A percentile compares a stretch with the other conserved stretches of the same genome.
phyloP scores from a whole-genome alignment of 2,329 filamentous ascomycete genomes.

The Cercospora janseana region DNA sequence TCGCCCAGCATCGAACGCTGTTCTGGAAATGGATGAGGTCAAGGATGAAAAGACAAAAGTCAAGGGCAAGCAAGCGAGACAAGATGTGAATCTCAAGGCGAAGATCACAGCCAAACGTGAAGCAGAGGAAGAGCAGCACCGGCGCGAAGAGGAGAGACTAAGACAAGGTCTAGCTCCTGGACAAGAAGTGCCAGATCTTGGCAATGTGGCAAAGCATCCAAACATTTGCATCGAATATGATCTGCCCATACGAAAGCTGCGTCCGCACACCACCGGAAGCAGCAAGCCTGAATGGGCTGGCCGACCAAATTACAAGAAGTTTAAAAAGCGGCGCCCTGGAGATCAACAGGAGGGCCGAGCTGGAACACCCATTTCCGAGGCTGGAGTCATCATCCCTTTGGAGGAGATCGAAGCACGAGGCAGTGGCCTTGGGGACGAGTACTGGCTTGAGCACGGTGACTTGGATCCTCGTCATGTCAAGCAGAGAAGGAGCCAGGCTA shows the following conservation, averaged over 20 bases:
- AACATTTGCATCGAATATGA: constrained; percentile 63
- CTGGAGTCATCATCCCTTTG: constrained; percentile 61
- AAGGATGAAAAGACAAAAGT: constrained; percentile 38
- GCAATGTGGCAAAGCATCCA: constrained; percentile 54
- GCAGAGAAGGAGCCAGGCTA: constrained; percentile 1
- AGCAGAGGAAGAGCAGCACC: constrained; percentile 52
- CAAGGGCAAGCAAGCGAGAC: constrained; percentile 43
- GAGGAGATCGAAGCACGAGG: constrained; percentile 69
- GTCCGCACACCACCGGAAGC: constrained; percentile 9
- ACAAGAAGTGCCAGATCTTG: constrained; percentile 62
- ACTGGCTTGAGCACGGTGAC: constrained; percentile 63
- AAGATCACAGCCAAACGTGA: constrained; percentile 48
- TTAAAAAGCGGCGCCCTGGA: constrained; percentile 50
- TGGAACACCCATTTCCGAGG: background rate
- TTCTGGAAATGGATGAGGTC: constrained; percentile 23
- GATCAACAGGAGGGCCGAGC: constrained; percentile 42
- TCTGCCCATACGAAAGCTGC: constrained; percentile 46
- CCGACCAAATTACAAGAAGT: constrained; percentile 92
- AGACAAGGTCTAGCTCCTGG: constrained; percentile 66
- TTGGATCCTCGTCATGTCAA: constrained; percentile 23
- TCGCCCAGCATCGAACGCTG: background rate
- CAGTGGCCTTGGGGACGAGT: constrained; percentile 71
- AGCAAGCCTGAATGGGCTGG: constrained; percentile 70
- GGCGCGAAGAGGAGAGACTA: constrained; percentile 64
- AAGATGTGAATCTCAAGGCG: constrained; percentile 12